These are phyloP conservation scores for Solanum lycopersicoides DNA, from an alignment of 257 asterid species.

Conservation along the genomic window DNA sequence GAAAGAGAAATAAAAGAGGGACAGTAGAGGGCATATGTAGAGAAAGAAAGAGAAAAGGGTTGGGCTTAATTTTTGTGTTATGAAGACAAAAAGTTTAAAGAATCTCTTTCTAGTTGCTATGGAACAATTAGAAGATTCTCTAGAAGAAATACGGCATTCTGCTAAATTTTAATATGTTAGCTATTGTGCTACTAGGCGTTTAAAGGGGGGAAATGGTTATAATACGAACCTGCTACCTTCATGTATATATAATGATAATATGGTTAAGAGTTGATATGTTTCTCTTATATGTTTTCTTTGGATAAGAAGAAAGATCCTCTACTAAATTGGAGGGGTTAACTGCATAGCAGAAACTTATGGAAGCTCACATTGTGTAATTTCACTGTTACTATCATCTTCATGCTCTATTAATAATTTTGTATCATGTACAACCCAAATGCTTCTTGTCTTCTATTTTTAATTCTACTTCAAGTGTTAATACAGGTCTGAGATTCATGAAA, in stretches of 20 bases:
- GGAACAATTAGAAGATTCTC: background rate
- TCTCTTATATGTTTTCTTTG: background rate
- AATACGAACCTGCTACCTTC: background rate
- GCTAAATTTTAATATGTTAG: background rate
- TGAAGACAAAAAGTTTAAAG: background rate
- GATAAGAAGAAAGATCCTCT: background rate
- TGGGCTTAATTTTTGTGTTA: background rate
- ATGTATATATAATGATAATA: background rate
- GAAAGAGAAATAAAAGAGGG: background rate
- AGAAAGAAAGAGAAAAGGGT: background rate
- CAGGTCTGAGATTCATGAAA: constrained; percentile 94
- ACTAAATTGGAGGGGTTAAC: background rate
- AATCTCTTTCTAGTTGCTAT: background rate
- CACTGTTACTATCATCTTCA: background rate
- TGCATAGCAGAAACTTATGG: background rate
- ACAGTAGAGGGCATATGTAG: background rate
- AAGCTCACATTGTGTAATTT: background rate
- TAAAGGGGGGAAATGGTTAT: background rate
- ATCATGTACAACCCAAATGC: background rate
- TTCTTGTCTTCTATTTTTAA: background rate
- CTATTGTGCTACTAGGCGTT: background rate
- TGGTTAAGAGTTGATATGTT: background rate
- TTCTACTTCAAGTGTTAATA: constrained; percentile 7
- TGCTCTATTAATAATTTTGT: background rate
- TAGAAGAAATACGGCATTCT: background rate